Percentiles rank a stretch among this genome's conserved stretches.
Conservation (phyloP, 805 yeast genomes). For the Zygotorulaspora danielsina region DNA sequence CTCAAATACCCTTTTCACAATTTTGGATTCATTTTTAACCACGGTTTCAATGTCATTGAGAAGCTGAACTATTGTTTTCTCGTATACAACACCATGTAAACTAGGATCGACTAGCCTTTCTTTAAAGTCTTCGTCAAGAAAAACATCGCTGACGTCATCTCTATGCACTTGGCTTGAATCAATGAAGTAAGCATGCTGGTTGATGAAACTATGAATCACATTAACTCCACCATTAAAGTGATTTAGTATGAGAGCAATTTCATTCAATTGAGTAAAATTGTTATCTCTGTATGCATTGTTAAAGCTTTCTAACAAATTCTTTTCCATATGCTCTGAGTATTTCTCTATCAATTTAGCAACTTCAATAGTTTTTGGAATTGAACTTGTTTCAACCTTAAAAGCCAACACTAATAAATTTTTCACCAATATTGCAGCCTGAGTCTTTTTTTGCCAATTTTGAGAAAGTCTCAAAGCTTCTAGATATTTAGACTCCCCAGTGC, state of each 20-base stretch:
- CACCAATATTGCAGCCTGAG: conserved; percentile 59
- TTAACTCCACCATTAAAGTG: conserved; percentile 82
- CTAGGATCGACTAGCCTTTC: conserved; percentile 55
- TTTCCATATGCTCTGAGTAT: conserved; percentile 75
- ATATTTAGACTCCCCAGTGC: conserved; percentile 45
- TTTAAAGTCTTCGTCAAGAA: conserved; percentile 54
- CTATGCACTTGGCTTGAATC: conserved; percentile 33
- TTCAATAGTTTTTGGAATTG: conserved; percentile 41
- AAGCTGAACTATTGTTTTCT: conserved; percentile 47
- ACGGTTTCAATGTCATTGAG: conserved; percentile 55
- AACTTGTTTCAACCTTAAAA: conserved; percentile 54
- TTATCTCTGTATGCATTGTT: conserved; percentile 67
- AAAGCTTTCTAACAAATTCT: conserved; percentile 61
- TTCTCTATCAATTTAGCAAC: conserved; percentile 50
- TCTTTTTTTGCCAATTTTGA: conserved; percentile 49
- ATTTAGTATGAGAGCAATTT: conserved; percentile 65
- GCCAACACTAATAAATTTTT: conserved; percentile 63
- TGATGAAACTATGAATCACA: conserved; percentile 77
- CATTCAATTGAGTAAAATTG: conserved; percentile 67
- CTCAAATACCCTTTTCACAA: conserved; percentile 69
- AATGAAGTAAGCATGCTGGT: conserved; percentile 67
- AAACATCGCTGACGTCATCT: conserved; percentile 26
- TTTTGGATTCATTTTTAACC: conserved; percentile 65
- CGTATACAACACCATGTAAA: conserved; percentile 45
- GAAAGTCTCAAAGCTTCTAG: conserved; percentile 53